Conservation (phyloP, 129 eudicot species). For the Dittrichia graveolens region DNA sequence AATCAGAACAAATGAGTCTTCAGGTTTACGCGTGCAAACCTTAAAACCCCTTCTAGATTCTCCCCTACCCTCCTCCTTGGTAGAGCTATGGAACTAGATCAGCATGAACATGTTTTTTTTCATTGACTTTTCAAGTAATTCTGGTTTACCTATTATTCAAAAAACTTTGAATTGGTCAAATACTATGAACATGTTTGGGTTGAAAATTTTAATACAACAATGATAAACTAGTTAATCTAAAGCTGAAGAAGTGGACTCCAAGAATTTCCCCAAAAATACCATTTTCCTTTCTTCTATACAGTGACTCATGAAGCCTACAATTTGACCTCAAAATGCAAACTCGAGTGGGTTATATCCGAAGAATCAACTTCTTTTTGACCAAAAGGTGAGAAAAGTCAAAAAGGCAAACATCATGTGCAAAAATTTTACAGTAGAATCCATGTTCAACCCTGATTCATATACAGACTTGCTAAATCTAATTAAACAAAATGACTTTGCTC, state of each 20-base stretch:
- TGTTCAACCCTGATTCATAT: background rate
- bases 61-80: background rate
- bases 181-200: background rate
- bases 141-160: slow-evolving; percentile 38
- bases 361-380: background rate
- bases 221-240: slow-evolving; percentile 5
- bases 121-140: slow-evolving; percentile 13
- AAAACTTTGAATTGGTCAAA: slow-evolving; percentile 16
- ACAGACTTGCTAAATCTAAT: background rate
- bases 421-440: slow-evolving; percentile 14
- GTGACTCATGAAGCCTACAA: slow-evolving; percentile 3
- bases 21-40: background rate
- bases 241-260: slow-evolving; percentile 12
- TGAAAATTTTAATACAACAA: background rate
- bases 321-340: slow-evolving; percentile 5
- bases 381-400: slow-evolving; percentile 1
- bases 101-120: slow-evolving; percentile 29
- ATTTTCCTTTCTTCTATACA: no score
- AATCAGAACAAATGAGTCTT: background rate
- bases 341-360: background rate
- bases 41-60: slow-evolving; percentile 14
- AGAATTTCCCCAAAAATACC: background rate
- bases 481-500: slow-evolving; percentile 5
- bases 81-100: background rate
- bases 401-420: slow-evolving; percentile 1